Conservation (phyloP, 2,329 filamentous ascomycete species). For the Aspergillus quadricinctus region DNA sequence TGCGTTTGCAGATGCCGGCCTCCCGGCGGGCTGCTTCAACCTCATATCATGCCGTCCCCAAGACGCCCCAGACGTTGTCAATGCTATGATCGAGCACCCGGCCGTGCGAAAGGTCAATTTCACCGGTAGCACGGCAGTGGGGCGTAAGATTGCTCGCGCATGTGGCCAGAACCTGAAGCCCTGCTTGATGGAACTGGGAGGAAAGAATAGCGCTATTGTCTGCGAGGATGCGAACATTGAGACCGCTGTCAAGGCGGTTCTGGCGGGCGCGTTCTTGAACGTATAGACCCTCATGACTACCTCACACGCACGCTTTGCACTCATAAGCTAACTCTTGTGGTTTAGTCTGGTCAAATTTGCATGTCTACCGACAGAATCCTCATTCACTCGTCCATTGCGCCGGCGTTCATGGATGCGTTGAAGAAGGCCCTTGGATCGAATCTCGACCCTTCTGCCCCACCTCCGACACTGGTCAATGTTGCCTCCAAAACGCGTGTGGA, state of each 20-base stretch:
- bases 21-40: conserved; percentile 72
- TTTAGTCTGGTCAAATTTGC: conserved; percentile 66
- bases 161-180: conserved; percentile 73
- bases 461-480: conserved; percentile 39
- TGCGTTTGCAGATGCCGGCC: conserved; percentile 65
- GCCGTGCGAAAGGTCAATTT: conserved; percentile 70
- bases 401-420: conserved; percentile 50
- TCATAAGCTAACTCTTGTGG: conserved; percentile 31
- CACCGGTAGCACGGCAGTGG: conserved; percentile 66
- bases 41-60: conserved; percentile 58
- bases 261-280: conserved; percentile 32
- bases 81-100: conserved; percentile 60
- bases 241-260: conserved; percentile 46
- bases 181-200: conserved; percentile 73
- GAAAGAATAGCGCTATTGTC: conserved; percentile 74
- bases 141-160: conserved; percentile 61
- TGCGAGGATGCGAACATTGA: conserved; percentile 73
- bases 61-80: conserved; percentile 64
- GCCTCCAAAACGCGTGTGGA: conserved; percentile 43
- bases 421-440: conserved; percentile 38
- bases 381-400: conserved; percentile 52
- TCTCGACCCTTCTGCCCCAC: conserved; percentile 29
- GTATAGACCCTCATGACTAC: conserved; percentile 13
- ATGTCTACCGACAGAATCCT: conserved; percentile 74
- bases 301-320: neutral